Evolutionary conservation across 768 basidiomycete genomes (phyloP), one percentile per base, ranked within the genome.

Genomic region (Boletales sp.): DNA sequence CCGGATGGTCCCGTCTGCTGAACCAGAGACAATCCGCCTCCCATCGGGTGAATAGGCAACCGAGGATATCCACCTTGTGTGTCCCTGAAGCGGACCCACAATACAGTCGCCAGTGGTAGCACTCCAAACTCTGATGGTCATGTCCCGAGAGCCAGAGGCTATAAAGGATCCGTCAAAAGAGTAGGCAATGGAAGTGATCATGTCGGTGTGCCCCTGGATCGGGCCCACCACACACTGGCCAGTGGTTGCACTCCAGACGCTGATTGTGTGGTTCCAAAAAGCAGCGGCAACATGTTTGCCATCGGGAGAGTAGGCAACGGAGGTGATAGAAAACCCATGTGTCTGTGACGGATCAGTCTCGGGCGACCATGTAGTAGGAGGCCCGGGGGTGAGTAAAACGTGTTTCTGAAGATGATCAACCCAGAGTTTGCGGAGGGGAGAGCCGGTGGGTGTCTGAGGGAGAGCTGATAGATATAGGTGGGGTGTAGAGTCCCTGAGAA

Each of bases 381-480:
- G 34, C 8, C 28, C 40, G 19, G 41, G 37, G 2, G 5, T 37
- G 28, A 46, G 11, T 32, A 38, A 31, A 17, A 37, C 18, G 30
- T 51, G 45, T 8, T 9, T 51, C 21, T 46, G 33, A 2, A 51
- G 40, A n/a, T 46, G 45, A 8, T 19, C 1, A 5, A 15, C 13
- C 50, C 50, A 51, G 5, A 51, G 50, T 17, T 10, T 10, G 34
- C 9, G 36, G 0, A 51, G 34, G 8, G 44, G 32, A 12, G 50
- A 51, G 17, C 31, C 36, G 1, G 39, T 3, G 5, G 42, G 42
- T 8, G 49, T 49, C 30, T 49, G 49, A 3, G 48, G 9, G 28
- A 49, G 30, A 34, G 48, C 48, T 32, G 41, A 49, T 9, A 46
- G 13, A 21, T 46, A 46, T 5, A 46, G 28, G 15, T 48, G 46